Percentiles rank a stretch among this genome's conserved stretches.
phyloP scores from a whole-genome alignment of 2,329 filamentous ascomycete species.

The Pseudohalonectria lignicola region DNA sequence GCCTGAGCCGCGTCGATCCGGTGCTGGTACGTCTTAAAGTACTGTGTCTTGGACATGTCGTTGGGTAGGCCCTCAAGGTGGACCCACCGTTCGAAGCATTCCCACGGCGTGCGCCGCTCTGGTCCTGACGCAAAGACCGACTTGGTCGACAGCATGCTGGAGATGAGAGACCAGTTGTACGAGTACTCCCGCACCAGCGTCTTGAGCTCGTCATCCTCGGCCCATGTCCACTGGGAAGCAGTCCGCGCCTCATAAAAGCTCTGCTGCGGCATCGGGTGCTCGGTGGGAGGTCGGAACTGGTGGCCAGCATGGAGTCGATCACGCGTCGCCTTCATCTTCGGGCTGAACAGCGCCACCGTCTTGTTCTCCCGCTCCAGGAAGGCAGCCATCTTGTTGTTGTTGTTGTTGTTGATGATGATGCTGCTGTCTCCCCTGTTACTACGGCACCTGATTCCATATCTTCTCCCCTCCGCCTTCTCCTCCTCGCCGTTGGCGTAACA shows the following conservation, averaged over 20 bases:
- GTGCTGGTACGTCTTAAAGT: slow-evolving; percentile 66
- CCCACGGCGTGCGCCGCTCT: slow-evolving; percentile 90
- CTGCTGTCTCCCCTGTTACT: background rate
- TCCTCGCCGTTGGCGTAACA: slow-evolving; percentile 20
- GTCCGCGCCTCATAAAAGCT: slow-evolving; percentile 81
- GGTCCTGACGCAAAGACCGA: slow-evolving; percentile 75
- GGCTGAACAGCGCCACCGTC: slow-evolving; percentile 78
- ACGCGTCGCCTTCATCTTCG: slow-evolving; percentile 79
- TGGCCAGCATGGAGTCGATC: slow-evolving; percentile 86
- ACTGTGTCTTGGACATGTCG: slow-evolving; percentile 91
- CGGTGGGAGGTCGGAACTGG: slow-evolving; percentile 85
- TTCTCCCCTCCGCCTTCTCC: slow-evolving; percentile 11
- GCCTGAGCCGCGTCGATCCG: slow-evolving; percentile 50
- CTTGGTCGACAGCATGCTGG: slow-evolving; percentile 62
- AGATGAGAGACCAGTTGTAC: slow-evolving; percentile 96
- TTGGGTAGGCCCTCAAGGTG: slow-evolving; percentile 79
- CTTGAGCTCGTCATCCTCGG: slow-evolving; percentile 85
- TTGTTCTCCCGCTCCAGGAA: slow-evolving; percentile 54
- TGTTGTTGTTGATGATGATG: background rate
- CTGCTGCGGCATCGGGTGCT: slow-evolving; percentile 81
- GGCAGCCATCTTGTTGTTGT: background rate
- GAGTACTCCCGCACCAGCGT: slow-evolving; percentile 81
- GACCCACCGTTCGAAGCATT: slow-evolving; percentile 97
- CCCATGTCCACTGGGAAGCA: slow-evolving; percentile 82
- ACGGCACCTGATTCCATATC: background rate